phyloP scores from a whole-genome alignment of 345 rosid species.

The Lagerstroemia speciosa region DNA sequence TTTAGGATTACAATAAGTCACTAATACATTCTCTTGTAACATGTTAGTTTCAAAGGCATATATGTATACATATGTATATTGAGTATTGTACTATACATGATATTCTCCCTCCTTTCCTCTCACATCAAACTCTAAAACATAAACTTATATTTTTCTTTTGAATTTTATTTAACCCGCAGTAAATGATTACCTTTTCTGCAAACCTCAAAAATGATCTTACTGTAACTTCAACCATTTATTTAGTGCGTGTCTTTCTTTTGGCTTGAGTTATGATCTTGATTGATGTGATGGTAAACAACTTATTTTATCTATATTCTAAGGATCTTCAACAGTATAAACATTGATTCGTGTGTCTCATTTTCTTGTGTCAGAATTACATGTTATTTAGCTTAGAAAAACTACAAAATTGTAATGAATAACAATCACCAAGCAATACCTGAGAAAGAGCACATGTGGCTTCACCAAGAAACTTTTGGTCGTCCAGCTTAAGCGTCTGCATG shows the following conservation, averaged over 20 bases:
- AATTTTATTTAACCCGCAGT: neutral
- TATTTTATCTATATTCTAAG: neutral
- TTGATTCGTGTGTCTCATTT: neutral
- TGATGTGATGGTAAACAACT: neutral
- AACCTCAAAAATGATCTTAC: neutral
- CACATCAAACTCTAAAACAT: neutral
- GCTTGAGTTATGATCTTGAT: neutral
- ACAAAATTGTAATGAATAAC: neutral
- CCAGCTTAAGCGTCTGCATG: conserved; percentile 64
- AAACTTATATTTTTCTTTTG: neutral
- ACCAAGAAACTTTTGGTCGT: conserved; percentile 65
- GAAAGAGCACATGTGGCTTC: conserved; percentile 52
- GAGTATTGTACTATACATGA: neutral
- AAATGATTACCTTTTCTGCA: no score
- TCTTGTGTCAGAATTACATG: neutral
- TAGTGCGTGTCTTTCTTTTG: neutral
- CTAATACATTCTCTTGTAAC: neutral
- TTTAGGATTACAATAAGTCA: neutral
- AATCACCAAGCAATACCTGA: conserved; percentile 33
- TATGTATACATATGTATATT: neutral
- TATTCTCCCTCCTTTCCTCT: neutral
- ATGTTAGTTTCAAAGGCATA: neutral
- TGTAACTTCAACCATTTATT: neutral
- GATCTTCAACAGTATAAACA: no score
- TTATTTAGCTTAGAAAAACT: neutral